Percentiles rank a stretch among this genome's conserved stretches.
Evolutionary conservation across 805 yeast species (phyloP).

Genomic region (Ogataea paradorogensis): DNA sequence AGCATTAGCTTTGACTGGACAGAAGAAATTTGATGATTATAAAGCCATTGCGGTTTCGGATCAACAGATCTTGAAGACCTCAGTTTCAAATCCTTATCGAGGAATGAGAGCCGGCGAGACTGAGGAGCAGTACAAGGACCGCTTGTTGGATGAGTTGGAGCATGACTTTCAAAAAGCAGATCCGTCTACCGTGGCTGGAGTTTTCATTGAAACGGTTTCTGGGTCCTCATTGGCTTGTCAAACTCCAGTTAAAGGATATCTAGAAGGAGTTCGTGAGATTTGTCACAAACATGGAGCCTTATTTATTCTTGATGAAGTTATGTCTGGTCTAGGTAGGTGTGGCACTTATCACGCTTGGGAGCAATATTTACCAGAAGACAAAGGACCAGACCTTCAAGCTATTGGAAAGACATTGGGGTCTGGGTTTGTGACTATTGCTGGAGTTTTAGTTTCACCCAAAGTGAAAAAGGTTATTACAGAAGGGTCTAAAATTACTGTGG

Average conservation of each 20-base stretch:
- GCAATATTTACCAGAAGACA: constrained; percentile 18
- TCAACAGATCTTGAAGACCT: constrained; percentile 23
- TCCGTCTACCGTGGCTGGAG: constrained; percentile 40
- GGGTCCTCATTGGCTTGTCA: constrained; percentile 44
- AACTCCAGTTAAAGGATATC: constrained; percentile 42
- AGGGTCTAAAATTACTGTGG: constrained; percentile 39
- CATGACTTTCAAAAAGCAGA: constrained; percentile 37
- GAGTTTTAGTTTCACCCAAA: constrained; percentile 39
- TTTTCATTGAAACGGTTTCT: constrained; percentile 42
- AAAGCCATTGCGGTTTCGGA: constrained; percentile 23
- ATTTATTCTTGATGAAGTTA: constrained; percentile 49
- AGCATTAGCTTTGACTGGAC: constrained; percentile 38
- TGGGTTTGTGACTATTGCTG: constrained; percentile 47
- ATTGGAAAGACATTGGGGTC: constrained; percentile 47
- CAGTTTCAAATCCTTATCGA: constrained; percentile 34
- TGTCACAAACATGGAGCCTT: constrained; percentile 49
- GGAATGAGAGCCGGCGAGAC: constrained; percentile 33
- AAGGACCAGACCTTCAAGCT: constrained; percentile 45
- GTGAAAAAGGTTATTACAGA: constrained; percentile 33
- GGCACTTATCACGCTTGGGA: constrained; percentile 43
- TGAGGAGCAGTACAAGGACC: constrained; percentile 34
- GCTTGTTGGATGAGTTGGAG: constrained; percentile 38
- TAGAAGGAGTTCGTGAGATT: constrained; percentile 41
- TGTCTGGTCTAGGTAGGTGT: constrained; percentile 53
- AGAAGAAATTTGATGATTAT: constrained; percentile 31